Percentiles rank a stretch among this genome's conserved stretches.
Evolutionary conservation across 345 rosid genomes (phyloP).

Genomic region (Raphanus raphanistrum): DNA sequence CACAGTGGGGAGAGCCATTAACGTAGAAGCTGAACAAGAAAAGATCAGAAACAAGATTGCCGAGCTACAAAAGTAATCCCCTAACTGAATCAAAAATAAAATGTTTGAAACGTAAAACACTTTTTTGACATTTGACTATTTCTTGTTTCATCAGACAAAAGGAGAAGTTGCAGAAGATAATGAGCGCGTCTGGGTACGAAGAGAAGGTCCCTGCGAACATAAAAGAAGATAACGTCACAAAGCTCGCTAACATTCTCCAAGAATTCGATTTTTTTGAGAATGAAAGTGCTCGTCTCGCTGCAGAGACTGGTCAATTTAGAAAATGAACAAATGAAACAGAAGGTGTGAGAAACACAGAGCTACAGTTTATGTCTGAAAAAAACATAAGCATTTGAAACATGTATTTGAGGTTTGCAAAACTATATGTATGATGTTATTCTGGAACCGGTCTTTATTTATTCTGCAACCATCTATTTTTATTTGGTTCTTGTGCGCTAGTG

Average conservation of each 20-base stretch:
- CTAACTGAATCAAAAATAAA: not conserved
- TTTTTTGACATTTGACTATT: not conserved
- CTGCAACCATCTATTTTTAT: too few relatives aligned
- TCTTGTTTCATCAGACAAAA: not conserved
- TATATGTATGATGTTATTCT: not conserved
- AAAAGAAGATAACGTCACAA: not conserved
- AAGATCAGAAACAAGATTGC: constrained; percentile 68
- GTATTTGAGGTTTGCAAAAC: not conserved
- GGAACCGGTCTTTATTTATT: not conserved
- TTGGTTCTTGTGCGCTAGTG: too few relatives aligned
- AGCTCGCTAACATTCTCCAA: not conserved
- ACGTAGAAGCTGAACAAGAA: constrained; percentile 60
- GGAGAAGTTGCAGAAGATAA: constrained; percentile 8
- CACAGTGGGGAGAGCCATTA: constrained; percentile 62
- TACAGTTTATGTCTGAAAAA: not conserved
- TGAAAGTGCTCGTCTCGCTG: not conserved
- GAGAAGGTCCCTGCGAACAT: constrained; percentile 13
- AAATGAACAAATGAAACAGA: not conserved
- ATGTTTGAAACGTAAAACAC: not conserved
- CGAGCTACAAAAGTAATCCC: constrained; percentile 53
- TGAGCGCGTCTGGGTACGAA: constrained; percentile 4
- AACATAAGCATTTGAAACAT: not conserved
- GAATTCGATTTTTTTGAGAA: not conserved
- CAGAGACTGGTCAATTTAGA: not conserved
- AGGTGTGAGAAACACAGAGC: not conserved